Percentiles rank a stretch among this genome's conserved stretches.
Conservation (phyloP, 1,284 basidiomycete species). For the Laetiporus sulphureus region DNA sequence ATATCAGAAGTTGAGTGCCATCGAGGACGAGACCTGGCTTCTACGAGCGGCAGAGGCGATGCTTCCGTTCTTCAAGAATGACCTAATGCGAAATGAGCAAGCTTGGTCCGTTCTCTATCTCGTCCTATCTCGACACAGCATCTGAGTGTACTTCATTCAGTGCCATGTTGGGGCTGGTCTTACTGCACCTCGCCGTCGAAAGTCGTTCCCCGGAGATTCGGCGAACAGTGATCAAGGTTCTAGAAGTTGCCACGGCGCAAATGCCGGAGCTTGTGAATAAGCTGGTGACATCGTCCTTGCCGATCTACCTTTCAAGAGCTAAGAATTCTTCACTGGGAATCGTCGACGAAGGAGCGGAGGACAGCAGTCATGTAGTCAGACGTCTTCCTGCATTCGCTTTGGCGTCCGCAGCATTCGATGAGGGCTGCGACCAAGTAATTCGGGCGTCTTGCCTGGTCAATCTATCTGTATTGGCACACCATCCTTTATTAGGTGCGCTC, state of each 20-base stretch:
- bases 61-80: conserved; percentile 41
- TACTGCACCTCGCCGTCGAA: conserved; percentile 65
- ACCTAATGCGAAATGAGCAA: conserved; percentile 49
- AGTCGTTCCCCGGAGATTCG: conserved; percentile 48
- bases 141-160: too few relatives aligned
- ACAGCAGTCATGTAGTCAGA: conserved; percentile 37
- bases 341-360: conserved; percentile 26
- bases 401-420: conserved; percentile 38
- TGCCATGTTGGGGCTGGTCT: conserved; percentile 46
- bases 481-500: conserved; percentile 58
- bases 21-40: conserved; percentile 75
- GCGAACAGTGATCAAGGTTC: conserved; percentile 34
- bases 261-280: conserved; percentile 42
- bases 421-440: conserved; percentile 29
- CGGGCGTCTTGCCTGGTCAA: conserved; percentile 45
- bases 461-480: conserved; percentile 68
- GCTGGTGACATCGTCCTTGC: conserved; percentile 54
- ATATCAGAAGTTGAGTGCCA: conserved; percentile 63
- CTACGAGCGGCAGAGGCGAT: conserved; percentile 59
- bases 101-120: conserved; percentile 41
- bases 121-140: neutral
- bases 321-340: conserved; percentile 13
- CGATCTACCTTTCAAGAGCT: conserved; percentile 32
- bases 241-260: conserved; percentile 31
- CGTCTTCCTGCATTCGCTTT: conserved; percentile 45